Base-by-base conservation (phyloP, 164 flowering plant species). In the Macadamia integrifolia region DNA sequence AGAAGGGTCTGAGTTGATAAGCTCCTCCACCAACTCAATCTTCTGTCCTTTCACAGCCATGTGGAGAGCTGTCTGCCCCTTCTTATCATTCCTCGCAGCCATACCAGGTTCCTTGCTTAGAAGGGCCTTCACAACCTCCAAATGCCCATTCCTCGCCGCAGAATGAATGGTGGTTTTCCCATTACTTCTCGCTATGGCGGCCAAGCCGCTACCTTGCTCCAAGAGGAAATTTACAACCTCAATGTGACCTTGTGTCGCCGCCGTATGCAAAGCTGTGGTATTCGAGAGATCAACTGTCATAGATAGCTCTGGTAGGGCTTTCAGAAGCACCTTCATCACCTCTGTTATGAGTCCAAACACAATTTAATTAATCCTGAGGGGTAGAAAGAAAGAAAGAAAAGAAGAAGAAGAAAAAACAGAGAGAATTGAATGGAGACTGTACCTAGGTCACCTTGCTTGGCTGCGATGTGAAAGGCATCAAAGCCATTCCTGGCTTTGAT, bases 21-120 rank as follows among this genome's bases (percentile, higher is more conserved):
- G 66, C 81, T 81, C 93, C 69, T 85, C 92, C 35, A 94, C 95
- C 42, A 94, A 78, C 73, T 83, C 91, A 65, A 85, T 66, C 40
- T 74, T 92, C 68, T 82, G 89, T 15, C 97, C 97, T 72, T 94
- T 94, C 43, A 78, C 95, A 0, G 98, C 95, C 98, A 94, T 94
- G 82, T 94, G 98, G 70, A 94, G 91, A 0, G 98, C 97, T 1
- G 97, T 87, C 76, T 94, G 98, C 4, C 97, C 95, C 82, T 94
- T 94, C 80, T 90, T 92, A 72, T 94, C 98, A 11, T 67, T 84
- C 62, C 93, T 65, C 8, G 80, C 74, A 1, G 83, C 76, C n/a
- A 85, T 74, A 66, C 76, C 82, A 40, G 92, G 93, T 67, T 92
- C 95, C 52, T 75, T 76, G 9, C 67, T 75, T 67, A 92, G 57